Conservation (phyloP, 169 alveolate genomes). For the Theileria equi region DNA sequence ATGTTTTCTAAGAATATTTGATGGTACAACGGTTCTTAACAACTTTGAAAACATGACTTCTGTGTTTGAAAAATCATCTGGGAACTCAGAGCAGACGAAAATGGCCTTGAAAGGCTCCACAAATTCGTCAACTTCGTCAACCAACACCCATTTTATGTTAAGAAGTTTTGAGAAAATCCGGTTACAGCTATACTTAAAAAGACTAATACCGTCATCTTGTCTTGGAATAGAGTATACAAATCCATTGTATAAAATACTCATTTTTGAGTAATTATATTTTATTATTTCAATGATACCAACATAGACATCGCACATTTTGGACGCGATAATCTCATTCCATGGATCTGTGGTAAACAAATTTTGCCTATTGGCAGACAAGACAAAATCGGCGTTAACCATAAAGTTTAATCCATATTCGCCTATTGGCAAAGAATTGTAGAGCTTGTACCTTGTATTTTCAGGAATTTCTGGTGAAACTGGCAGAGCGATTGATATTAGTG, state of each 20-base stretch:
- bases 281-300: neutral
- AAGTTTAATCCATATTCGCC: slow-evolving; percentile 30
- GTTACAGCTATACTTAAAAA: slow-evolving; percentile 7
- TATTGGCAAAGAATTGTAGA: slow-evolving; percentile 22
- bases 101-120: too few relatives aligned
- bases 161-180: neutral
- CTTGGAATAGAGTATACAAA: slow-evolving; percentile 8
- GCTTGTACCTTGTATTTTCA: neutral
- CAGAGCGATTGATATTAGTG: slow-evolving; percentile 2
- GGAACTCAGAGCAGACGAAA: too few relatives aligned
- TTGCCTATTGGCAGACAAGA: slow-evolving; percentile 20
- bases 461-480: too few relatives aligned
- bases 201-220: neutral
- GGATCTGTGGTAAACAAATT: slow-evolving; percentile 6
- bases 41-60: too few relatives aligned
- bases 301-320: neutral
- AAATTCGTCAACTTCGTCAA: too few relatives aligned
- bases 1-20: too few relatives aligned
- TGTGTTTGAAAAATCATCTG: too few relatives aligned
- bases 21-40: too few relatives aligned
- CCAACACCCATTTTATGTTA: slow-evolving; percentile 7
- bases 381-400: slow-evolving; percentile 17
- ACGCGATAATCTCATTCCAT: slow-evolving; percentile 4
- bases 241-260: neutral
- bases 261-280: neutral